phyloP scores from a whole-genome alignment of 768 basidiomycete genomes.

The Amanita fuliginea region DNA sequence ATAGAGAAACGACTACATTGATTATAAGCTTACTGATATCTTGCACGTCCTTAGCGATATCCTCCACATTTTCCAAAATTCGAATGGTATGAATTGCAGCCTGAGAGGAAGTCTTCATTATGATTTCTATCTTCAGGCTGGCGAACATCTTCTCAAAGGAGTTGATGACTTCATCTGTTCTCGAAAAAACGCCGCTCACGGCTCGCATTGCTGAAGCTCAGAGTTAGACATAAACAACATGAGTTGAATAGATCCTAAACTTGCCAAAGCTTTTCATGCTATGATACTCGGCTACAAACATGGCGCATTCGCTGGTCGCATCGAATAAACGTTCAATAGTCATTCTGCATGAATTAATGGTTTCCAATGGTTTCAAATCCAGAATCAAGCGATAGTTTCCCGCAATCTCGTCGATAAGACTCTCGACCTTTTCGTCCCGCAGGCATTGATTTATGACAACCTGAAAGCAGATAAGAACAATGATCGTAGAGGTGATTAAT shows the following conservation, averaged over 20 bases:
- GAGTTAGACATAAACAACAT: not conserved
- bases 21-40: not conserved
- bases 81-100: not conserved
- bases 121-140: slow-evolving; percentile 3
- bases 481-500: no score
- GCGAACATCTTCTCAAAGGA: slow-evolving; percentile 5
- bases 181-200: not conserved
- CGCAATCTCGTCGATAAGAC: slow-evolving; percentile 4
- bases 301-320: slow-evolving; percentile 5
- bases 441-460: slow-evolving; percentile 1
- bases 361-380: slow-evolving; percentile 4
- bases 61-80: slow-evolving; percentile 4
- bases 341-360: slow-evolving; percentile 3
- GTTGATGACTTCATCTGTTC: not conserved
- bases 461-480: not conserved
- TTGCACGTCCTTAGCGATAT: slow-evolving; percentile 1
- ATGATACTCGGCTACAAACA: slow-evolving; percentile 2
- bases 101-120: slow-evolving; percentile 1
- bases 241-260: not conserved
- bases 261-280: not conserved
- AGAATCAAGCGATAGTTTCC: slow-evolving; percentile 4
- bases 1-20: not conserved
- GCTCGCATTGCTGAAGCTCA: not conserved
- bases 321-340: slow-evolving; percentile 3
- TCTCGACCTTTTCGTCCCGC: slow-evolving; percentile 1